These are phyloP conservation scores for Cerioporus squamosus DNA, from an alignment of 1,284 basidiomycete species.

Conservation along the genomic window DNA sequence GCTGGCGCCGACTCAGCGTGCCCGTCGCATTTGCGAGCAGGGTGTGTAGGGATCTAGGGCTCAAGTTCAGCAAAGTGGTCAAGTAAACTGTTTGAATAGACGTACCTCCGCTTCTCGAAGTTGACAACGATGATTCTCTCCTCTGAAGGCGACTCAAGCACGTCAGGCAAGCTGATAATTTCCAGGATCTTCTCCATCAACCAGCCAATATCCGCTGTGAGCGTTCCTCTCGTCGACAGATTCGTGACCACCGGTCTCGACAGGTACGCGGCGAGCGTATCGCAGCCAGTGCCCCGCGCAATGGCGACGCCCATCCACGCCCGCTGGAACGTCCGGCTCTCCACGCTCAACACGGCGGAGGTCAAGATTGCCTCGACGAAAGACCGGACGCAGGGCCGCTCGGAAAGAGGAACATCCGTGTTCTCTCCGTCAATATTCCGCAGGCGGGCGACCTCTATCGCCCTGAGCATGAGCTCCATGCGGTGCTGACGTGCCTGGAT, in stretches of 20 bases:
- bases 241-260: slow-evolving; percentile 50
- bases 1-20: slow-evolving; percentile 45
- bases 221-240: slow-evolving; percentile 48
- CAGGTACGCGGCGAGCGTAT: slow-evolving; percentile 62
- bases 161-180: slow-evolving; percentile 72
- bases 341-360: slow-evolving; percentile 73
- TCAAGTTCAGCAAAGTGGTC: slow-evolving; percentile 3
- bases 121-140: slow-evolving; percentile 68
- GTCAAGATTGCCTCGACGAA: slow-evolving; percentile 77
- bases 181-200: slow-evolving; percentile 79
- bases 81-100: slow-evolving; percentile 1
- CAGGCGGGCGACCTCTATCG: slow-evolving; percentile 71
- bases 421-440: slow-evolving; percentile 52
- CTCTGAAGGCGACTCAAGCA: slow-evolving; percentile 56
- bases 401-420: slow-evolving; percentile 36
- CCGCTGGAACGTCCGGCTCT: slow-evolving; percentile 71
- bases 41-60: slow-evolving; percentile 62
- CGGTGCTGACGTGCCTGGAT: slow-evolving; percentile 63
- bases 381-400: slow-evolving; percentile 68
- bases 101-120: slow-evolving; percentile 79
- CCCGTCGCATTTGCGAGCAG: slow-evolving; percentile 59
- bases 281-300: slow-evolving; percentile 59
- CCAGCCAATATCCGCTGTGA: slow-evolving; percentile 81
- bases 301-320: slow-evolving; percentile 75
- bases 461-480: slow-evolving; percentile 70